Conservation (phyloP, 2,329 filamentous ascomycete species). For the Moelleriella libera region DNA sequence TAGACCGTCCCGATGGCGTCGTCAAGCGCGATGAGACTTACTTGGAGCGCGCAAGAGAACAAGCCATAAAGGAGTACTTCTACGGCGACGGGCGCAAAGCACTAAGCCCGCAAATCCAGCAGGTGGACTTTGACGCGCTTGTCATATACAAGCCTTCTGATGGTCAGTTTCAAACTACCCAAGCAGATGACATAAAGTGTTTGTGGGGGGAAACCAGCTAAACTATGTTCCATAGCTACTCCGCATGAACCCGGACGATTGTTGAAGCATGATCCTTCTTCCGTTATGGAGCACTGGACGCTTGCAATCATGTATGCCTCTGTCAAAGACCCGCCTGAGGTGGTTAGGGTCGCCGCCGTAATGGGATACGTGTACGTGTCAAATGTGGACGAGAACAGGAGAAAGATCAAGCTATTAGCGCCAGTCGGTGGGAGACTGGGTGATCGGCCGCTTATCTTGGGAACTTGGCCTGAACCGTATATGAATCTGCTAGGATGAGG, state of each 20-base stretch:
- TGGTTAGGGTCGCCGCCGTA: constrained; percentile 66
- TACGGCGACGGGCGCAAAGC: constrained; percentile 69
- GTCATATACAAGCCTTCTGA: constrained; percentile 58
- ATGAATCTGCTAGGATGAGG: constrained; percentile 54
- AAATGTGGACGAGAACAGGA: constrained; percentile 75
- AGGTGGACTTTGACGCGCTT: constrained; percentile 62
- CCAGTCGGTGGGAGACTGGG: constrained; percentile 75
- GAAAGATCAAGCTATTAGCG: constrained; percentile 66
- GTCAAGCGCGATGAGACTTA: constrained; percentile 62
- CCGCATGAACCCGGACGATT: constrained; percentile 28
- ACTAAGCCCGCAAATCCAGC: constrained; percentile 76
- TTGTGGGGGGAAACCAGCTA: too few relatives aligned
- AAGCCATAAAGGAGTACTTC: constrained; percentile 82
- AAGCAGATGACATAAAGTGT: too few relatives aligned
- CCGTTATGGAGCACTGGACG: constrained; percentile 64
- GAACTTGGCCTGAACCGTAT: constrained; percentile 73
- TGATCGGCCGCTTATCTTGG: constrained; percentile 68
- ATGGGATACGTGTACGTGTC: constrained; percentile 90
- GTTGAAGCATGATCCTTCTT: constrained; percentile 49
- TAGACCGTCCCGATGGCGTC: constrained; percentile 78
- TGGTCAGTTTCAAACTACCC: too few relatives aligned
- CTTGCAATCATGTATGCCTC: constrained; percentile 74
- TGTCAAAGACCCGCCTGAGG: constrained; percentile 52
- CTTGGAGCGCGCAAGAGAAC: constrained; percentile 59
- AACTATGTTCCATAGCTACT: constrained; percentile 7